A percentile compares a stretch with the other conserved stretches of the same genome.
These are phyloP conservation scores for Corchorus capsularis DNA, from an alignment of 345 rosid genomes.

Conservation along the genomic window DNA sequence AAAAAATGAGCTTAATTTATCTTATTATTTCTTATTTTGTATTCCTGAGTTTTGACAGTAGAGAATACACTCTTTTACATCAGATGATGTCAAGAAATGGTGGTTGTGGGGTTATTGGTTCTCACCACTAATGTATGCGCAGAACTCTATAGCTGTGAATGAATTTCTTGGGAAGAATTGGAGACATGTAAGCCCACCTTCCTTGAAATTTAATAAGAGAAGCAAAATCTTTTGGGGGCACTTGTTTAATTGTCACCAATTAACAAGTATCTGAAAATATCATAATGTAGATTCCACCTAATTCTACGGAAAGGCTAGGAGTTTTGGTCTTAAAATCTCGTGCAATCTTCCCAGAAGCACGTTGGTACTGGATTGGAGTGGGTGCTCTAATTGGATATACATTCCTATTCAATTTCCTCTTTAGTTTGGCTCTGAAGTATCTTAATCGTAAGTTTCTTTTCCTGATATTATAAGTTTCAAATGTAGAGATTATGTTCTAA, in stretches of 20 bases:
- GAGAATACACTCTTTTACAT: conserved; percentile 3
- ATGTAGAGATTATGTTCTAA: neutral
- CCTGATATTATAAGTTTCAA: conserved; percentile 17
- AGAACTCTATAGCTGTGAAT: conserved; percentile 50
- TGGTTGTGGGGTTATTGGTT: conserved; percentile 74
- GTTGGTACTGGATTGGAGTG: conserved; percentile 75
- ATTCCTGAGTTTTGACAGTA: neutral
- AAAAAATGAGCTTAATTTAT: neutral
- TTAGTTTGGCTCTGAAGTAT: conserved; percentile 46
- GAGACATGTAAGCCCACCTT: conserved; percentile 36
- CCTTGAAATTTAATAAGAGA: neutral
- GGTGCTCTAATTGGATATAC: conserved; percentile 42
- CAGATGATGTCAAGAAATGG: conserved; percentile 63
- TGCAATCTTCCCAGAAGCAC: conserved; percentile 45
- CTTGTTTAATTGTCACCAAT: neutral
- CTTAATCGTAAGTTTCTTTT: conserved; percentile 49
- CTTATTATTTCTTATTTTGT: neutral
- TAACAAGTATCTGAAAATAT: neutral
- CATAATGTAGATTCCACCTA: neutral
- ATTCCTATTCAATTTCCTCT: conserved; percentile 46
- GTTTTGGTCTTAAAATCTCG: conserved; percentile 42
- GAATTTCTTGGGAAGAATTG: conserved; percentile 60
- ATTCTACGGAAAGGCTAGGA: conserved; percentile 39
- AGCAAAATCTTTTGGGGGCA: neutral
- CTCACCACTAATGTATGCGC: conserved; percentile 70